phyloP scores from a whole-genome alignment of 2,329 filamentous ascomycete genomes.

The Amauroascus verrucosus region DNA sequence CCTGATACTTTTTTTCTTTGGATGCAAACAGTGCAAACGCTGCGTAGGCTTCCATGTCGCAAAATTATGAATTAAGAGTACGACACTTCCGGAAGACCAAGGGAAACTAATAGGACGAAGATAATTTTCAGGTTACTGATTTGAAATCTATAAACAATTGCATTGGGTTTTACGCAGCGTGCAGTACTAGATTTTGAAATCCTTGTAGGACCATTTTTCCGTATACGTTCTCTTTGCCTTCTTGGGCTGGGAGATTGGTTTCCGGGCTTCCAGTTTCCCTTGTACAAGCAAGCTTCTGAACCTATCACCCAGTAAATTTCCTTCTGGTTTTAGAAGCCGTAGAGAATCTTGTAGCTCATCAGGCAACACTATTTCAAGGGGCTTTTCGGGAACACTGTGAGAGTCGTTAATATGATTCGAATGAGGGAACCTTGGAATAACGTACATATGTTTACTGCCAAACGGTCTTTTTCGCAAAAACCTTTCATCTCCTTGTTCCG shows the following conservation, averaged over 20 bases:
- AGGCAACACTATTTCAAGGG: conserved; percentile 69
- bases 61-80: background rate
- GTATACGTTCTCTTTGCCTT: conserved; percentile 70
- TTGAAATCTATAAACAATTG: background rate
- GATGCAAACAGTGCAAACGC: conserved; percentile 17
- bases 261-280: conserved; percentile 77
- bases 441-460: conserved; percentile 49
- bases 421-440: conserved; percentile 8
- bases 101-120: background rate
- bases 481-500: conserved; percentile 50
- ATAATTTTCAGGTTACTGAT: background rate
- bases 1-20: background rate
- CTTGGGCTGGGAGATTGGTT: conserved; percentile 68
- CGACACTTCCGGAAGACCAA: background rate
- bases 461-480: conserved; percentile 61
- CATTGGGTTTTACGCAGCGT: background rate
- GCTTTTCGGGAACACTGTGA: conserved; percentile 53
- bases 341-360: conserved; percentile 77
- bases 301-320: conserved; percentile 85
- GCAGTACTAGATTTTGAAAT: conserved; percentile 53
- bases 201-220: conserved; percentile 98
- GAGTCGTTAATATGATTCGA: conserved; percentile 4
- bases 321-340: conserved; percentile 77
- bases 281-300: conserved; percentile 81
- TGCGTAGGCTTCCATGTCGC: background rate